Conservation (phyloP, 208 protist genomes). For the Dictyostelium gargantuum region DNA sequence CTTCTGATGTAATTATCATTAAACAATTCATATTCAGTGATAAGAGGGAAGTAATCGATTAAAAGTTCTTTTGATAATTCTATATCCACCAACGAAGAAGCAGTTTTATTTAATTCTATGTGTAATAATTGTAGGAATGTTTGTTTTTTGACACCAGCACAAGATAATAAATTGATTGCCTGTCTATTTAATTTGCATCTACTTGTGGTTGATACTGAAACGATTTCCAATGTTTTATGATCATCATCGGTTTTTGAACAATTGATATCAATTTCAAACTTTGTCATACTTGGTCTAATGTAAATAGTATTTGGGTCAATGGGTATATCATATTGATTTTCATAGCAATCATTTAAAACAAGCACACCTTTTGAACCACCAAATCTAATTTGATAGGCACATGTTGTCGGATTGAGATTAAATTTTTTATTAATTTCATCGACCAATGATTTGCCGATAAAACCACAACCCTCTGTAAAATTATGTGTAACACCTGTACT, state of each 20-base stretch:
- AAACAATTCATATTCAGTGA: background rate
- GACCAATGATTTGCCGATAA: background rate
- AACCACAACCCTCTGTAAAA: slow-evolving; percentile 35
- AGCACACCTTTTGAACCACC: slow-evolving; percentile 62
- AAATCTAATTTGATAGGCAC: slow-evolving; percentile 27
- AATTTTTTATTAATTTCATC: background rate
- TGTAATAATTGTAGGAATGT: background rate
- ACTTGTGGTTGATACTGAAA: background rate
- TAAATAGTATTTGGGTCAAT: background rate
- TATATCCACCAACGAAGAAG: background rate
- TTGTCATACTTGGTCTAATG: slow-evolving; percentile 18
- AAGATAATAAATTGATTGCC: background rate
- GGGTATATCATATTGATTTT: background rate
- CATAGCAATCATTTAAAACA: slow-evolving; percentile 5
- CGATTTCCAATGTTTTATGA: slow-evolving; percentile 24
- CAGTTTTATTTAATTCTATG: background rate
- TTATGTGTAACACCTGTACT: too few relatives aligned
- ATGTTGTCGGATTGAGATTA: background rate
- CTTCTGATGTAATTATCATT: slow-evolving; percentile 5
- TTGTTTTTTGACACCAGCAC: background rate
- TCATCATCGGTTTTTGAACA: too few relatives aligned
- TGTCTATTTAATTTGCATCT: slow-evolving; percentile 14
- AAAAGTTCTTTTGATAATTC: background rate
- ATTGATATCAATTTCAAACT: background rate
- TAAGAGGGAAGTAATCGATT: background rate